Percentiles rank a stretch among this genome's conserved stretches.
Conservation (phyloP, 2,329 filamentous ascomycete species). For the Pseudocercospora ulei region DNA sequence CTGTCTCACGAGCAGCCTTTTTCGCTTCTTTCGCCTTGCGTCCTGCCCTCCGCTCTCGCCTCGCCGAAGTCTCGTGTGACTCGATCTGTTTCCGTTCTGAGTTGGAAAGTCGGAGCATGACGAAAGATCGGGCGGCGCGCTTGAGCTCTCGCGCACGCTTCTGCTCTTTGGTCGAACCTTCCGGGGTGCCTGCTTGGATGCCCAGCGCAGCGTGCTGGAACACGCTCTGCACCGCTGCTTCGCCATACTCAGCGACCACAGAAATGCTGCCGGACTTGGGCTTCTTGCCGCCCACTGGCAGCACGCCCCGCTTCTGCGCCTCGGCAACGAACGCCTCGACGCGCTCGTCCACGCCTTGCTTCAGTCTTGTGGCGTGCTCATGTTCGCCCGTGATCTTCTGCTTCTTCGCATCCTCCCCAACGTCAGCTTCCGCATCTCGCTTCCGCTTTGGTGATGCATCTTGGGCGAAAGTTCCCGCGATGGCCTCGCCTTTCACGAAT, state of each 20-base stretch:
- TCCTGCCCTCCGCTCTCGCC: slow-evolving; percentile 9
- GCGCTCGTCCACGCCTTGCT: slow-evolving; percentile 6
- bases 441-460: slow-evolving; percentile 17
- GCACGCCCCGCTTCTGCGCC: slow-evolving; percentile 9
- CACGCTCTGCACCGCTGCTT: slow-evolving; percentile 8
- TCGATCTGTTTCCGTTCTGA: slow-evolving; percentile 13
- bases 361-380: slow-evolving; percentile 8
- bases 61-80: slow-evolving; percentile 2
- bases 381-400: slow-evolving; percentile 14
- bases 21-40: slow-evolving; percentile 7
- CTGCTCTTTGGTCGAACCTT: slow-evolving; percentile 8
- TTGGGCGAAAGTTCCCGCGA: slow-evolving; percentile 57
- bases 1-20: slow-evolving; percentile 9
- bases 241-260: slow-evolving; percentile 9
- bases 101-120: slow-evolving; percentile 14
- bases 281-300: slow-evolving; percentile 9
- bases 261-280: slow-evolving; percentile 13
- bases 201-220: slow-evolving; percentile 12
- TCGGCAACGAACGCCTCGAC: slow-evolving; percentile 11
- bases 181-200: background rate
- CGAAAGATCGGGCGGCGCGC: slow-evolving; percentile 16
- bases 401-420: slow-evolving; percentile 16
- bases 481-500: slow-evolving; percentile 71
- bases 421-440: slow-evolving; percentile 10
- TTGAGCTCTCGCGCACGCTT: slow-evolving; percentile 19